Percentiles rank a stretch among this genome's conserved stretches.
Conservation (phyloP, 257 asterid genomes). For the Scutellaria galericulata region DNA sequence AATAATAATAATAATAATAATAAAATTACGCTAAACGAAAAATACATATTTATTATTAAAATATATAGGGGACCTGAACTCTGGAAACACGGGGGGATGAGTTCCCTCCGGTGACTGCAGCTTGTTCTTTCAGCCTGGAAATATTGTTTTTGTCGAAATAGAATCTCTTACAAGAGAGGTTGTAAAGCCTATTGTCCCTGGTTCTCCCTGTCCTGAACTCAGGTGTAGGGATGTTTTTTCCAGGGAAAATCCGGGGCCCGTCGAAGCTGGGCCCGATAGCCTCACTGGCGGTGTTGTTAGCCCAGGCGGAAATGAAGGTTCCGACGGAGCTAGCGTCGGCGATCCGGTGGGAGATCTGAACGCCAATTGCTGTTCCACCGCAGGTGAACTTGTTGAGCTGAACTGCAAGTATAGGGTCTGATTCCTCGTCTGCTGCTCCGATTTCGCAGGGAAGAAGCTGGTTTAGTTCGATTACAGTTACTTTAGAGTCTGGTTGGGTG, state of each 20-base stretch:
- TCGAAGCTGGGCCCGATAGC: not conserved
- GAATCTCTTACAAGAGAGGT: not conserved
- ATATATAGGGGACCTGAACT: not conserved
- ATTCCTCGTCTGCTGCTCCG: conserved; percentile 21
- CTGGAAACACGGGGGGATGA: not conserved
- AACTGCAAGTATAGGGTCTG: not conserved
- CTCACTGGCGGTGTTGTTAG: not conserved
- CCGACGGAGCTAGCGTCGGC: conserved; percentile 7
- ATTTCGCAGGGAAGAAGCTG: not conserved
- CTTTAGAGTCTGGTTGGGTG: not conserved
- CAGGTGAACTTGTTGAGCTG: not conserved
- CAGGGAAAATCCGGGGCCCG: not conserved
- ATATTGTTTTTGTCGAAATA: not conserved
- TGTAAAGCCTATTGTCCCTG: conserved; percentile 13
- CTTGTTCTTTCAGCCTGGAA: not conserved
- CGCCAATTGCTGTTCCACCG: not conserved
- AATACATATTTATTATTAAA: too few relatives aligned
- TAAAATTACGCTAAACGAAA: too few relatives aligned
- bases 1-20: too few relatives aligned
- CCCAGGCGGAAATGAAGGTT: conserved; percentile 9
- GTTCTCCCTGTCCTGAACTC: conserved; percentile 3
- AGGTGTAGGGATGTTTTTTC: not conserved
- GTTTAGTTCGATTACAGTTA: not conserved
- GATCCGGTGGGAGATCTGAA: conserved; percentile 13
- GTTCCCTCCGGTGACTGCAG: not conserved